Evolutionary conservation across 768 basidiomycete species (phyloP), one percentile per base, ranked within the genome.

Genomic region (Russula foetens): DNA sequence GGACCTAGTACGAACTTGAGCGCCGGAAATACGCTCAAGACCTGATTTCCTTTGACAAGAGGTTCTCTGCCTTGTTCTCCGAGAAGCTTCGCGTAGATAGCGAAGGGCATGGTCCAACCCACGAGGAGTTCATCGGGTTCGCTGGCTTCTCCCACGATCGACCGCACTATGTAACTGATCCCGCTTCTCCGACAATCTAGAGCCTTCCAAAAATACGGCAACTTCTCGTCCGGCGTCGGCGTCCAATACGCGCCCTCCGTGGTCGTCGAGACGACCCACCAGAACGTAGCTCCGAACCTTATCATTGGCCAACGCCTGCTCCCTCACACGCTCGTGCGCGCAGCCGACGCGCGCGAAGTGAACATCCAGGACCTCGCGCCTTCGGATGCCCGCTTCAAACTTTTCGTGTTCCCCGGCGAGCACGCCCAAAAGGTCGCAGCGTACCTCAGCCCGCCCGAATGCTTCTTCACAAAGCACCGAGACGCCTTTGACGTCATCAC

Each of bases 1-100:
- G 21, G 44, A 8, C 23, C 1, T 39, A 81, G 79, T 81, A 81
- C 66, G 81, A 81, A 58, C 73, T 72, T 23, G 82, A 84, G 67
- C 76, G 83, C 9, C 75, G 77, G 45, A 76, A 77, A 65, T 81
- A 74, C 63, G 82, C 82, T 0, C 76, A 79, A 64, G 81, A 82
- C 49, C 73, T 84, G 39, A 81, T 83, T 62, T 68, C 73, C 53
- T 81, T 81, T 55, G 82, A 83, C 68, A 79, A 79, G 65, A 72
- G 73, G 58, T 81, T 78, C 63, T 76, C 79, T 0, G 73, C 76
- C 2, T 71, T 82, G 21, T 82, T 82, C 70, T 82, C 80, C 1
- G 79, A 79, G 48, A 82, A 82, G 70, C 79, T 83, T 6, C 65
- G 72, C 12, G 75, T 73, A 0, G 65, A 71, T 26, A 63, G 74